Evolutionary conservation across 345 rosid genomes (phyloP).

Genomic region (Populus pruinosa): DNA sequence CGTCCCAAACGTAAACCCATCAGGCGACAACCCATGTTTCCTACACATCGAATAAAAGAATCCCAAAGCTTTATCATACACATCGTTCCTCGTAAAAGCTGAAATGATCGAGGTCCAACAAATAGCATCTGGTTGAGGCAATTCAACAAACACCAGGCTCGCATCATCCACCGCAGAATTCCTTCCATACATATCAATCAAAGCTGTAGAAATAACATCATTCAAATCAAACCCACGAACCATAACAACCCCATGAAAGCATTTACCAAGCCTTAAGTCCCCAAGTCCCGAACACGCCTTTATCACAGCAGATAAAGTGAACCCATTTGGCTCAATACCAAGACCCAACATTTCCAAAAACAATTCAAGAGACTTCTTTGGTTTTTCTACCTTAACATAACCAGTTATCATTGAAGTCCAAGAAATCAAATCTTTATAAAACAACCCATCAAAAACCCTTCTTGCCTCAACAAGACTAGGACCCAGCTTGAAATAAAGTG

Average conservation of each 20-base stretch:
- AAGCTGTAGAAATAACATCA: conserved; percentile 54
- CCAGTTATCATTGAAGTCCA: conserved; percentile 90
- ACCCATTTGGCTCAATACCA: conserved; percentile 70
- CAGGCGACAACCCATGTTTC: conserved; percentile 44
- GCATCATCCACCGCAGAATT: conserved; percentile 45
- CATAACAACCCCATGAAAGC: conserved; percentile 66
- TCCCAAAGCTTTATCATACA: conserved; percentile 49
- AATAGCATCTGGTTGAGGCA: conserved; percentile 68
- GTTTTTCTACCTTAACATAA: conserved; percentile 47
- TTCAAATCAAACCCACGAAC: conserved; percentile 55
- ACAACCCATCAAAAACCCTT: conserved; percentile 59
- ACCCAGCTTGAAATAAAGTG: conserved; percentile 70
- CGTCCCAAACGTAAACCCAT: conserved; percentile 72
- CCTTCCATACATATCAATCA: conserved; percentile 71
- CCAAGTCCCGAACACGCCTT: conserved; percentile 75
- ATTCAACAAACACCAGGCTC: conserved; percentile 59
- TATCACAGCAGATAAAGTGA: conserved; percentile 63
- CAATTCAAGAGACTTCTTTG: conserved; percentile 49
- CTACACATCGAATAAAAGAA: conserved; percentile 57
- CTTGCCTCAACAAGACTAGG: conserved; percentile 52
- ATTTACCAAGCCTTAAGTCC: conserved; percentile 46
- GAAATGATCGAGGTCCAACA: conserved; percentile 82
- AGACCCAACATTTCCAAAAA: conserved; percentile 60
- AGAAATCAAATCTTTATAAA: conserved; percentile 62
- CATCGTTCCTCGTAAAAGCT: conserved; percentile 57